Evolutionary conservation across 2,329 filamentous ascomycete species (phyloP), one percentile per base, ranked within the genome.

Genomic region (Colletotrichum karsti): DNA sequence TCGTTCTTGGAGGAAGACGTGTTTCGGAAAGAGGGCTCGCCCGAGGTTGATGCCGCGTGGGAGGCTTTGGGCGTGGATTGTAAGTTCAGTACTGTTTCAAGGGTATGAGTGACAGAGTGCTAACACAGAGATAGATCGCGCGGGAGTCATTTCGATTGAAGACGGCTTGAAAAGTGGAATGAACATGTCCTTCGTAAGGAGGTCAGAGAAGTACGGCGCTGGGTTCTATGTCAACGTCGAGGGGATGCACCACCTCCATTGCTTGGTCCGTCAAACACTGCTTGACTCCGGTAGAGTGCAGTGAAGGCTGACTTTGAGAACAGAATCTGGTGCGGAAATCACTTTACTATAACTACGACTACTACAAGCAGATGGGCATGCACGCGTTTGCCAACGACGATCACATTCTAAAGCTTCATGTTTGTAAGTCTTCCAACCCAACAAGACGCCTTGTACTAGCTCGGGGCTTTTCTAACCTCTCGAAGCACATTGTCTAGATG

Each of bases 41-140:
- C 85, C 0, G 84, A 87, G 56, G 87, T 89, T 0, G 88, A 91
- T 67, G 81, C 80, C 4, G 88, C 87, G 0, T 91, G 88, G 88
- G 81, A 78, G 13, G 76, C 73, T 7, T 67, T 80, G 0, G 78
- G 77, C 1, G 73, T 80, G 5, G 81, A 87, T 15, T 88, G 85
- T 88, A 68, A 69, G 83, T 63, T 7, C 33, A 8, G 20, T 7
- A 12, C 8, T 4, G 2, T n/a, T 7, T 8, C n/a, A n/a, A n/a
- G n/a, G 13, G 1, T n/a, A 20, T 20, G 5, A 20, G n/a, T 1
- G 1, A 3, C n/a, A 1, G 1, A n/a, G 12, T 5, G 37, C 70
- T 73, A 24, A 76, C 44, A 1, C 5, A 5, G 3, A 2, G 10
- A 3, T 1, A 85, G 83, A 84, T 54, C 81, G 81, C 26, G 75